Evolutionary conservation across 441 rosid genomes (phyloP), one percentile per base, ranked within the genome.

Genomic region (Omphalea diandra): DNA sequence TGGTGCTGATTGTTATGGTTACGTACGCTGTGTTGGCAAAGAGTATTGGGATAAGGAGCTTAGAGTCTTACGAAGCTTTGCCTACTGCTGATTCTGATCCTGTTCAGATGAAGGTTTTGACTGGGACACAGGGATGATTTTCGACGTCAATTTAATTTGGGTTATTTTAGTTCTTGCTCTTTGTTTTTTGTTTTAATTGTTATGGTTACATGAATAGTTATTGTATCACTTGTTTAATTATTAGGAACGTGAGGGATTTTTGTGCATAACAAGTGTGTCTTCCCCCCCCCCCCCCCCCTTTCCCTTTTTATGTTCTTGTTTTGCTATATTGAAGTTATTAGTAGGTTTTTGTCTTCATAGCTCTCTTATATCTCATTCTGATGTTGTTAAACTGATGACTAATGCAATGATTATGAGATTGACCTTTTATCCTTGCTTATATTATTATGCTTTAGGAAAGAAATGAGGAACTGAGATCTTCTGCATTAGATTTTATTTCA

Each of bases 31-130:
- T 87, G 72, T 76, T 83, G 57, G 91, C 86, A 0, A 88, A 81
- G 82, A 75, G 54, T 5, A 76, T 79, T 12, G 90, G 90, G 12
- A 62, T 78, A 7, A 70, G 88, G 79, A 88, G 87, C 77, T 77
- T 78, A 41, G 98, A 86, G 0, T 84, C 97, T 1, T 95, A 95
- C n/a, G 99, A 95, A 71, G 84, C 96, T 4, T 85, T 95, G 84
- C 94, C 97, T n/a, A 73, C 79, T 67, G 55, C 73, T 3, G 90
- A 87, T 81, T 72, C 85, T 54, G 85, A 79, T 78, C 92, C 83
- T 63, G 85, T 93, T 84, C 99, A 96, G 87, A 90, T 96, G 98
- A 96, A 96, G 81, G 88, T 97, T 5, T 79, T 96, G 82, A 46
- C 88, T 0, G 98, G 99, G 22, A 93, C 89, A 20, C 98, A 94